phyloP scores from a whole-genome alignment of 345 rosid genomes.

The Hevea brasiliensis region DNA sequence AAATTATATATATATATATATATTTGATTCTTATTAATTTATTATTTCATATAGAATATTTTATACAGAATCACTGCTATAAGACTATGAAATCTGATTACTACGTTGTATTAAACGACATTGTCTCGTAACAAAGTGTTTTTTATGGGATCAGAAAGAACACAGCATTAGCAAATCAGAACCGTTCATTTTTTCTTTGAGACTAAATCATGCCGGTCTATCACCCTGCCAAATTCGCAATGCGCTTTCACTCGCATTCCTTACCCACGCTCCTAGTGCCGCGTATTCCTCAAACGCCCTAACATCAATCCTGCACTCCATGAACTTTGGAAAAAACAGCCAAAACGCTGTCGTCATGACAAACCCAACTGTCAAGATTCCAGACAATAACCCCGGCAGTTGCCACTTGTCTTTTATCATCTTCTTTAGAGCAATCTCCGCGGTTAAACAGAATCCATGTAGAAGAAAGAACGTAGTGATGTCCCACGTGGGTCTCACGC shows the following conservation, averaged over 20 bases:
- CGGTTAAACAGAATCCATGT: constrained; percentile 40
- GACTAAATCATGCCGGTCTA: not conserved
- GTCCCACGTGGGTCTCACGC: constrained; percentile 50
- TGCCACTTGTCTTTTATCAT: constrained; percentile 8
- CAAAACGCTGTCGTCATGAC: constrained; percentile 28
- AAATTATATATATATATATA: too few relatives aligned
- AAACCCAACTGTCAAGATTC: constrained; percentile 29
- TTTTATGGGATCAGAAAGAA: too few relatives aligned
- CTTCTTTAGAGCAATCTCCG: constrained; percentile 30
- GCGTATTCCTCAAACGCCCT: constrained; percentile 49
- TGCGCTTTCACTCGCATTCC: not conserved
- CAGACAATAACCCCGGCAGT: constrained; percentile 18
- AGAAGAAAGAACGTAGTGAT: constrained; percentile 52
- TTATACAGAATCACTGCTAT: too few relatives aligned
- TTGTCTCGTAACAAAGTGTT: too few relatives aligned
- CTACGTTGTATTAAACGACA: too few relatives aligned
- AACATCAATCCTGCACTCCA: constrained; percentile 16
- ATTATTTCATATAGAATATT: too few relatives aligned
- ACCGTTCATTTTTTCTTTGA: not conserved
- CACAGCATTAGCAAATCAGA: too few relatives aligned
- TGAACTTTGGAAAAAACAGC: constrained; percentile 42
- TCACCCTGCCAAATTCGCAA: not conserved
- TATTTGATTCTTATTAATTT: too few relatives aligned
- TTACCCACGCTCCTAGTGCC: constrained; percentile 25
- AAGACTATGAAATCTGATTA: too few relatives aligned